phyloP scores from a whole-genome alignment of 2,329 filamentous ascomycete species.

The Sphaerostilbella broomeana region DNA sequence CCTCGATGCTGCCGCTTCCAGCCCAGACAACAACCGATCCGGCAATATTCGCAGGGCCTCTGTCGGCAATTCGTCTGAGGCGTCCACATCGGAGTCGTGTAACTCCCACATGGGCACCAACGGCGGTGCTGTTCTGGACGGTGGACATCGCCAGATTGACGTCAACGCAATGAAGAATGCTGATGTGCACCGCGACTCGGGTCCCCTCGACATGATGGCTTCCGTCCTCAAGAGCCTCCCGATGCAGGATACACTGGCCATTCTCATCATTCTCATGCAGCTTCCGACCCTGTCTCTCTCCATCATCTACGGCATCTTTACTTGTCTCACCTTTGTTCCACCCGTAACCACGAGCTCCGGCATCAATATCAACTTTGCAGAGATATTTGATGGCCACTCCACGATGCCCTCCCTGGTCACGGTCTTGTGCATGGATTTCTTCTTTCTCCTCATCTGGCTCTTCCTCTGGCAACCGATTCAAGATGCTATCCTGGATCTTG shows the following conservation, averaged over 20 bases:
- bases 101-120: slow-evolving; percentile 32
- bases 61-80: slow-evolving; percentile 48
- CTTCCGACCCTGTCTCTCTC: slow-evolving; percentile 83
- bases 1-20: slow-evolving; percentile 16
- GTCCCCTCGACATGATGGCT: slow-evolving; percentile 68
- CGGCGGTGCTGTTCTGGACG: slow-evolving; percentile 35
- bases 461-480: slow-evolving; percentile 83
- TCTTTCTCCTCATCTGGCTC: slow-evolving; percentile 79
- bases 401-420: slow-evolving; percentile 82
- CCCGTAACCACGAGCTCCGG: slow-evolving; percentile 72
- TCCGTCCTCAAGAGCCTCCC: slow-evolving; percentile 88
- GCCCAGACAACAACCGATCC: slow-evolving; percentile 32
- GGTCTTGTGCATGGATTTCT: slow-evolving; percentile 73
- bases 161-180: slow-evolving; percentile 62
- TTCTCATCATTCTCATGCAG: slow-evolving; percentile 91
- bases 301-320: slow-evolving; percentile 85
- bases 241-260: slow-evolving; percentile 90
- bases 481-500: slow-evolving; percentile 80
- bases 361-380: slow-evolving; percentile 74
- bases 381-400: slow-evolving; percentile 83
- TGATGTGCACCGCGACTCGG: slow-evolving; percentile 62
- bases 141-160: slow-evolving; percentile 59
- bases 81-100: slow-evolving; percentile 46
- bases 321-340: slow-evolving; percentile 85
- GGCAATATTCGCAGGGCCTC: slow-evolving; percentile 42